Conservation (phyloP, 371 early-diverging fungal species). For the Apophysomyces ossiformis region DNA sequence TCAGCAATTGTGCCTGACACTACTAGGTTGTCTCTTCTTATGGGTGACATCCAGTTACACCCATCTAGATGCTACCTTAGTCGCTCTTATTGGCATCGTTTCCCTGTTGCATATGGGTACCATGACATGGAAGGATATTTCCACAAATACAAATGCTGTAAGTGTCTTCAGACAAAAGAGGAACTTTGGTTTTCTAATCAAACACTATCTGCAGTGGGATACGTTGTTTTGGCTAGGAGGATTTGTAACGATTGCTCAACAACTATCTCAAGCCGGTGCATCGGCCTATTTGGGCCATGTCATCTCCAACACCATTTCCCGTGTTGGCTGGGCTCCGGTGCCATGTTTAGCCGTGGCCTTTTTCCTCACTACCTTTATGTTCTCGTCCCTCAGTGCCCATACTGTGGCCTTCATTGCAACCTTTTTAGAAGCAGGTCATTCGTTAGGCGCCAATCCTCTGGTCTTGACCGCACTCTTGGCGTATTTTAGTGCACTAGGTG, state of each 20-base stretch:
- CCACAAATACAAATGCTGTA: constrained; percentile 69
- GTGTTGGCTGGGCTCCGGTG: constrained; percentile 40
- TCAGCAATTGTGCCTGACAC: constrained; percentile 56
- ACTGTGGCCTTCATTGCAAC: constrained; percentile 76
- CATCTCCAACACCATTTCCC: constrained; percentile 47
- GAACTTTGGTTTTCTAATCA: constrained; percentile 16
- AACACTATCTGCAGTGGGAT: constrained; percentile 63
- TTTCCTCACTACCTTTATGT: constrained; percentile 74
- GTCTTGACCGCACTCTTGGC: constrained; percentile 63
- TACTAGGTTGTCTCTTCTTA: constrained; percentile 59
- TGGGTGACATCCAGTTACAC: constrained; percentile 74
- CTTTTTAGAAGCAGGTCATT: constrained; percentile 74
- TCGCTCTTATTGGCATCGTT: constrained; percentile 68
- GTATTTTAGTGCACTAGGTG: constrained; percentile 68
- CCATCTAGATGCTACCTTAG: constrained; percentile 69
- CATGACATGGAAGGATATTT: constrained; percentile 73
- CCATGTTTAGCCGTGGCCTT: constrained; percentile 65
- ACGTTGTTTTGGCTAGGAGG: constrained; percentile 82
- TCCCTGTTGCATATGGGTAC: constrained; percentile 61
- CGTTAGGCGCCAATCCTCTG: constrained; percentile 62
- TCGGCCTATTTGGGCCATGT: constrained; percentile 64
- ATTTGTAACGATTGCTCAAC: constrained; percentile 78
- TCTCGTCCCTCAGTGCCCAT: constrained; percentile 71
- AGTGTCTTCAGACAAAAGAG: constrained; percentile 17
- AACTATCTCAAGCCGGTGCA: constrained; percentile 70